These are phyloP conservation scores for Ramichloridium luteum DNA, from an alignment of 2,329 filamentous ascomycete genomes.

Conservation along the genomic window DNA sequence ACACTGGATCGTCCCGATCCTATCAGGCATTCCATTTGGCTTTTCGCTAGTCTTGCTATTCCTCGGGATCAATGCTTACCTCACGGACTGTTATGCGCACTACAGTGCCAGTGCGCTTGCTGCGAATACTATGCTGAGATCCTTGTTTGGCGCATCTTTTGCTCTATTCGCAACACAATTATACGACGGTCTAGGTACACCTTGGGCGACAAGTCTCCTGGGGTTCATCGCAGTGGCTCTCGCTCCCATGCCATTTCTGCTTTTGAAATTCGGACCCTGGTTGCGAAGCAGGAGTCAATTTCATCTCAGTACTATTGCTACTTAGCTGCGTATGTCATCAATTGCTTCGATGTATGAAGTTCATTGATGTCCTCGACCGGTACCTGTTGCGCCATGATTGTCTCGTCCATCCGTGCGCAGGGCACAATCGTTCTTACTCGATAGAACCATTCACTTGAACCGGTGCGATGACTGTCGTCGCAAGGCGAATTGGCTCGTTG, in stretches of 20 bases:
- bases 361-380: no score
- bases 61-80: slow-evolving; percentile 8
- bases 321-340: no score
- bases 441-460: no score
- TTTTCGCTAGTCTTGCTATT: slow-evolving; percentile 14
- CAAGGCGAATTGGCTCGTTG: no score
- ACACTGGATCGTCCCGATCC: slow-evolving; percentile 28
- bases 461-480: no score
- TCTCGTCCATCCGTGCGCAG: no score
- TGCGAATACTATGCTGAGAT: slow-evolving; percentile 20
- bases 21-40: neutral
- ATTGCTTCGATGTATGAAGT: no score
- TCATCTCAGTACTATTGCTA: no score
- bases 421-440: no score
- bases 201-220: slow-evolving; percentile 29
- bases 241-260: slow-evolving; percentile 17
- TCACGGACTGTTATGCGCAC: slow-evolving; percentile 25
- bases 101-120: slow-evolving; percentile 19
- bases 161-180: slow-evolving; percentile 28
- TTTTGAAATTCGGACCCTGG: slow-evolving; percentile 12
- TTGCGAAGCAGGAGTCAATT: neutral
- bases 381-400: no score
- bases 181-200: slow-evolving; percentile 26
- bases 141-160: slow-evolving; percentile 23
- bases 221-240: slow-evolving; percentile 22